Conservation (phyloP, 257 asterid species). For the Solanum paucissectum region DNA sequence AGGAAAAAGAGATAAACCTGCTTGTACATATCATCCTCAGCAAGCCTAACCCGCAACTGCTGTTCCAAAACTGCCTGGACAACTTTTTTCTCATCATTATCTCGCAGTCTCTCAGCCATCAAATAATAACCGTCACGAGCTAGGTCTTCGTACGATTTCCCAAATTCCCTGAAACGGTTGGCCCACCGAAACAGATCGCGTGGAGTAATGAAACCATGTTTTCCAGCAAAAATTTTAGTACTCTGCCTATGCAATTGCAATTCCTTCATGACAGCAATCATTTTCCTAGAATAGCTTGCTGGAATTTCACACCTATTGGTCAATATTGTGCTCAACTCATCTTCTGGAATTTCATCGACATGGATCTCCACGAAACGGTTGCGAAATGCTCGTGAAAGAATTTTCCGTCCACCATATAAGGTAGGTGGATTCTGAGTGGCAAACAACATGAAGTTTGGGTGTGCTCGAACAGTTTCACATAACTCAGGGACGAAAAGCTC, state of each 20-base stretch:
- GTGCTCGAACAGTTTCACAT: slow-evolving; percentile 66
- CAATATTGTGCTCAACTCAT: slow-evolving; percentile 73
- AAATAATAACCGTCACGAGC: slow-evolving; percentile 84
- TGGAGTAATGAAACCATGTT: slow-evolving; percentile 94
- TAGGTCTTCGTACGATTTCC: slow-evolving; percentile 58
- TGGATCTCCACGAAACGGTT: slow-evolving; percentile 98
- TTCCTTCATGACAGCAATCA: slow-evolving; percentile 89
- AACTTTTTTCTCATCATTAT: slow-evolving; percentile 53
- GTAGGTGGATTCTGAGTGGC: slow-evolving; percentile 98
- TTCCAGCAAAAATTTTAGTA: slow-evolving; percentile 90
- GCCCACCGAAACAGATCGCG: slow-evolving; percentile 99
- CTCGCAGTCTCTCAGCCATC: slow-evolving; percentile 89
- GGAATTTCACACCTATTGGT: slow-evolving; percentile 59
- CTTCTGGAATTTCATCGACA: slow-evolving; percentile 92
- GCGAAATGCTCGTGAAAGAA: slow-evolving; percentile 94
- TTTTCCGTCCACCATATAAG: slow-evolving; percentile 87
- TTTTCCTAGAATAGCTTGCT: slow-evolving; percentile 53
- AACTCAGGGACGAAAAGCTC: slow-evolving; percentile 91
- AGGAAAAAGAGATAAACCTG: slow-evolving; percentile 40
- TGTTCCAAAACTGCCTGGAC: slow-evolving; percentile 67
- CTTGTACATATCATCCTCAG: slow-evolving; percentile 46
- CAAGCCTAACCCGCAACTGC: slow-evolving; percentile 37
- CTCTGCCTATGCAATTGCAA: slow-evolving; percentile 86
- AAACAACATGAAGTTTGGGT: slow-evolving; percentile 82
- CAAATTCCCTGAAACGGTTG: slow-evolving; percentile 48